These are phyloP conservation scores for Sphaerobolus stellatus DNA, from an alignment of 1,284 basidiomycete genomes.

Conservation along the genomic window DNA sequence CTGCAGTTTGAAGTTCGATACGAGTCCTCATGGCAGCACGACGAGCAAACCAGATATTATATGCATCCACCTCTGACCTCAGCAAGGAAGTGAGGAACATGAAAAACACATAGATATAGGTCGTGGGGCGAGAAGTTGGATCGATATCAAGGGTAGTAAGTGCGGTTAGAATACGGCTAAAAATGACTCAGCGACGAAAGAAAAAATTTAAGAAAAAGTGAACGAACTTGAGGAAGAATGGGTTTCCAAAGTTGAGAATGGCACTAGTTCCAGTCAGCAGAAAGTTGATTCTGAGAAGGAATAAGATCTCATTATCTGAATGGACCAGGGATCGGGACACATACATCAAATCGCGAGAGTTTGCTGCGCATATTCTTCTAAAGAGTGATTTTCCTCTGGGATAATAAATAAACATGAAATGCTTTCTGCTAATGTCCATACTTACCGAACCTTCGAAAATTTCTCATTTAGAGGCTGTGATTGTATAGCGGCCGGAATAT, in stretches of 20 bases:
- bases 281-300: conserved; percentile 56
- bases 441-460: conserved; percentile 44
- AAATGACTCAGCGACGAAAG: conserved; percentile 36
- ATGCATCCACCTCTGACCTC: conserved; percentile 70
- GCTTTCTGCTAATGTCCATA: conserved; percentile 12
- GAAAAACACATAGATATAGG: conserved; percentile 71
- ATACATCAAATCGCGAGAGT: conserved; percentile 67
- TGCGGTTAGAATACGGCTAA: too few relatives aligned
- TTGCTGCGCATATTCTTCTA: conserved; percentile 61
- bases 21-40: conserved; percentile 69
- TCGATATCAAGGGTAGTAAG: conserved; percentile 28
- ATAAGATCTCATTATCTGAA: too few relatives aligned
- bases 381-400: conserved; percentile 53
- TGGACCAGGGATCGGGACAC: conserved; percentile 15
- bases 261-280: conserved; percentile 61
- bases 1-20: conserved; percentile 72
- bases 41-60: conserved; percentile 77
- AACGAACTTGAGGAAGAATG: conserved; percentile 62
- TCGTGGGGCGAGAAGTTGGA: conserved; percentile 49
- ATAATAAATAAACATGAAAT: not conserved
- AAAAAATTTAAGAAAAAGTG: conserved; percentile 14
- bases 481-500: conserved; percentile 65
- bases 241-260: conserved; percentile 64
- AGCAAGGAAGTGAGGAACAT: conserved; percentile 59
- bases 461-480: conserved; percentile 64